Conservation (phyloP, 2,329 filamentous ascomycete species). For the Fusarium sp. region DNA sequence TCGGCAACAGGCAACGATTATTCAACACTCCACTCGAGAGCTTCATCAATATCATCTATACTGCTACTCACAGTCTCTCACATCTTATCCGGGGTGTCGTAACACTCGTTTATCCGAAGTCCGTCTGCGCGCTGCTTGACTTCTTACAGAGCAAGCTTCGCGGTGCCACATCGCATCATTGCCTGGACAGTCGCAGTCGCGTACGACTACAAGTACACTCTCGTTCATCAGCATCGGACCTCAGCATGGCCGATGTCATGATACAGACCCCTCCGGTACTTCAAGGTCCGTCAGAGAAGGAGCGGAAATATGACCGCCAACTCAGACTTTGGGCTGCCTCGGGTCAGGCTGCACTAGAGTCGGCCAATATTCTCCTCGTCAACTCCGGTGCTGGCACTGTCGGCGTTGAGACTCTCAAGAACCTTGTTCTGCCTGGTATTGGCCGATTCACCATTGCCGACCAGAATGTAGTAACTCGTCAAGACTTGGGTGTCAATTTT, state of each 20-base stretch:
- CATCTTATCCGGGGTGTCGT: neutral
- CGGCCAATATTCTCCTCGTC: slow-evolving; percentile 88
- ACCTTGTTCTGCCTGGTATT: slow-evolving; percentile 93
- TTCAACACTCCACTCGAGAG: slow-evolving; percentile 9
- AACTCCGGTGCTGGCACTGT: slow-evolving; percentile 89
- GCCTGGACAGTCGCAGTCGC: neutral
- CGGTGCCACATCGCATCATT: slow-evolving; percentile 2
- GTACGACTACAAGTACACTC: neutral
- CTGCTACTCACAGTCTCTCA: slow-evolving; percentile 1
- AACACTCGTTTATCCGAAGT: slow-evolving; percentile 18
- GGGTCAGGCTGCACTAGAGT: slow-evolving; percentile 89
- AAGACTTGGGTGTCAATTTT: slow-evolving; percentile 95
- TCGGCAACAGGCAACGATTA: slow-evolving; percentile 1
- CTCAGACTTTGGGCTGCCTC: slow-evolving; percentile 93
- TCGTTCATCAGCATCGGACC: neutral
- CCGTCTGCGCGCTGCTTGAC: neutral
- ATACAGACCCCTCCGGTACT: slow-evolving; percentile 48
- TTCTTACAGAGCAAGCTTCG: neutral
- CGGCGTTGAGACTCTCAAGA: slow-evolving; percentile 92
- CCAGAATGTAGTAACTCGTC: slow-evolving; percentile 76
- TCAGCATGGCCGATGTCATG: slow-evolving; percentile 45
- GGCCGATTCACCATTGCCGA: slow-evolving; percentile 93
- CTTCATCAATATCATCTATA: slow-evolving; percentile 1
- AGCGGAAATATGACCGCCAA: slow-evolving; percentile 91
- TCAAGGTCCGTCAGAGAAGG: slow-evolving; percentile 66